A percentile compares a stretch with the other conserved stretches of the same genome.
Evolutionary conservation across 2,329 filamentous ascomycete genomes (phyloP).

Genomic region (Purpureocillium takamizusanense): DNA sequence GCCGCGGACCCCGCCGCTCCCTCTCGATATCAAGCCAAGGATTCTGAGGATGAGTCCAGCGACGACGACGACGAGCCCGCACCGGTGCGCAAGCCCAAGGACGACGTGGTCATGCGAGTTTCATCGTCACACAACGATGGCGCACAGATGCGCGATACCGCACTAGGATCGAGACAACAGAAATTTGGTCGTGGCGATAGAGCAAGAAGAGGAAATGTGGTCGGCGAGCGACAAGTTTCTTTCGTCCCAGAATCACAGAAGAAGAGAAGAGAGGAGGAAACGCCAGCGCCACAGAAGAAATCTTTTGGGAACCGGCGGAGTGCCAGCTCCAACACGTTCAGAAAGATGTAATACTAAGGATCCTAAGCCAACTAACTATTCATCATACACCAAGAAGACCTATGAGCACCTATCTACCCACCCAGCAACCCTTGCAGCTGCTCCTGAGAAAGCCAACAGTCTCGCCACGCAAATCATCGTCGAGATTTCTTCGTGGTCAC

Average conservation of each 20-base stretch:
- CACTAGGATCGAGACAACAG: constrained; percentile 47
- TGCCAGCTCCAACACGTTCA: constrained; percentile 68
- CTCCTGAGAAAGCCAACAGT: constrained; percentile 5
- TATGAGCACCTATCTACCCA: background rate
- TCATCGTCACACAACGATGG: constrained; percentile 59
- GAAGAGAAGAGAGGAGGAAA: constrained; percentile 33
- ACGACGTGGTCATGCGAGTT: constrained; percentile 53
- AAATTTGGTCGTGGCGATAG: constrained; percentile 39
- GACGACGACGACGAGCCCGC: constrained; percentile 25
- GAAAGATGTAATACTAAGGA: constrained; percentile 42
- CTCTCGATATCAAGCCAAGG: constrained; percentile 26
- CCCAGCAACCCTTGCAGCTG: background rate
- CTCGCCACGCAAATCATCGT: constrained; percentile 7
- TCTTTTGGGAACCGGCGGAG: constrained; percentile 47
- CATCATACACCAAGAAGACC: background rate
- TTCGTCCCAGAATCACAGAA: constrained; percentile 56
- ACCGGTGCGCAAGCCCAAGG: constrained; percentile 15
- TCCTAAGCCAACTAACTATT: background rate
- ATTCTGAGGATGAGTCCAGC: constrained; percentile 35
- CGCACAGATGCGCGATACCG: constrained; percentile 43
- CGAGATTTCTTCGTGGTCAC: constrained; percentile 24
- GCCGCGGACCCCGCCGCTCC: constrained; percentile 23
- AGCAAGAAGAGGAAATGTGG: constrained; percentile 36
- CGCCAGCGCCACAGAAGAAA: constrained; percentile 21
- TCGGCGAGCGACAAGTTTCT: constrained; percentile 60